Base-by-base conservation (phyloP, 768 basidiomycete genomes). In the Auriscalpium vulgare region DNA sequence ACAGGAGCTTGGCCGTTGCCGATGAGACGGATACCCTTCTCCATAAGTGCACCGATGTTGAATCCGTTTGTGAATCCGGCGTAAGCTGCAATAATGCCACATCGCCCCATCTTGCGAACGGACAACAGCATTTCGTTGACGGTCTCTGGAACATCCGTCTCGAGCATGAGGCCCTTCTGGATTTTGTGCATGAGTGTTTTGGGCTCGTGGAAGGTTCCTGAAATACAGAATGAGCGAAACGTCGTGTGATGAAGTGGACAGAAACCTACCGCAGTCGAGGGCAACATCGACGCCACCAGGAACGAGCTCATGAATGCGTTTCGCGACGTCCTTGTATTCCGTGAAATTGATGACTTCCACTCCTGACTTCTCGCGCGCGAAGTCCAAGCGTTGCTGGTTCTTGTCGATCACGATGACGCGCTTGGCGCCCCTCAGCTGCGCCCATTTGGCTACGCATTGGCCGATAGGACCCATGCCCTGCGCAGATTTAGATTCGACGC, bases 1-100 rank as follows among this genome's bases (percentile, higher is more conserved):
- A 87, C 84, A 4, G 87, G 87, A 0, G 85, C 85, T 71, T 89
- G 86, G 1, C 85, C 85, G 59, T 85, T 85, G 8, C 85, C 86
- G 62, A 87, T 85, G 51, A 88, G 73, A 59, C 84, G 72, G 16
- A 86, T 70, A 9, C 87, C 87, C 67, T 85, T 85, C 73, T 90
- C 85, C 87, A 89, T 89, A 35, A 90, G 63, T 0, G 87, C 82
- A 8, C 87, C 86, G 51, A 90, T 71, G 64, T 85, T 85, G 66
- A 86, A 76, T 21, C 77, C 78, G 67, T 88, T 87, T 19, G 83
- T 81, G 68, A 74, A 83, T 0, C 82, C 85, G 7, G 80, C 74
- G 62, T 89, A 90, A 4, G 78, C 87, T 10, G 83, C 84, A 51
- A 85, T 88, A 51, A 88, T 69, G 0, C 85, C 87, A 63, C 78